Evolutionary conservation across 805 yeast genomes (phyloP).

Genomic region (Candida piceae): DNA sequence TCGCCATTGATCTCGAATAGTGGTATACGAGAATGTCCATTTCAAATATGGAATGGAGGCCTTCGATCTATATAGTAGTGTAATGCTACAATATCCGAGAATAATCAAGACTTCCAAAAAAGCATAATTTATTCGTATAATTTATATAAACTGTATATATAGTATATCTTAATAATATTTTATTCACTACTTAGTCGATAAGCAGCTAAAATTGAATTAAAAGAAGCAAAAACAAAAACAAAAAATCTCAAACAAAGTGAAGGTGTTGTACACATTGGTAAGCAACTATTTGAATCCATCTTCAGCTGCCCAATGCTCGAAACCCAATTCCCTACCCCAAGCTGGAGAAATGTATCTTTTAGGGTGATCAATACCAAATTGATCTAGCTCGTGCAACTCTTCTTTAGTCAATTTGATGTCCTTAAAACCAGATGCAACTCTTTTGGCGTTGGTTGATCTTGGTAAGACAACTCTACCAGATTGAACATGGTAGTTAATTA

Average conservation of each 20-base stretch:
- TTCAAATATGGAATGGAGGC: constrained; percentile 36
- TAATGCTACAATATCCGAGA: no score
- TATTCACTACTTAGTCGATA: no score
- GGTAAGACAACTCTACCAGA: constrained; percentile 62
- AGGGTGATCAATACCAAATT: constrained; percentile 29
- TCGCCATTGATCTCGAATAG: constrained; percentile 22
- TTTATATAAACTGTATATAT: no score
- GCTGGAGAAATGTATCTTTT: constrained; percentile 25
- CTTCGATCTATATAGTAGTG: constrained; percentile 17
- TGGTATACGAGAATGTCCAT: constrained; percentile 15
- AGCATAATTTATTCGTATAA: no score
- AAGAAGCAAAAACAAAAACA: no score
- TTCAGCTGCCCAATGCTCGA: constrained; percentile 28
- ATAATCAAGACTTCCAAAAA: no score
- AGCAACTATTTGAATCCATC: background rate
- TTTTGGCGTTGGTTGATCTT: constrained; percentile 62
- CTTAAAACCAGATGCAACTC: constrained; percentile 42
- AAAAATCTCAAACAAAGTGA: no score
- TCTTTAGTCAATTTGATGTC: constrained; percentile 33
- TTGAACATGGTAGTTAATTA: constrained; percentile 58
- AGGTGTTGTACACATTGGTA: no score
- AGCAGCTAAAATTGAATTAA: no score
- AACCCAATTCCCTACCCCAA: constrained; percentile 32
- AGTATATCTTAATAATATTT: no score
- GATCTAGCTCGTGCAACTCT: constrained; percentile 30